A percentile compares a stretch with the other conserved stretches of the same genome.
phyloP scores from a whole-genome alignment of 1,139 yeast species.

The Yamadazyma sp. region DNA sequence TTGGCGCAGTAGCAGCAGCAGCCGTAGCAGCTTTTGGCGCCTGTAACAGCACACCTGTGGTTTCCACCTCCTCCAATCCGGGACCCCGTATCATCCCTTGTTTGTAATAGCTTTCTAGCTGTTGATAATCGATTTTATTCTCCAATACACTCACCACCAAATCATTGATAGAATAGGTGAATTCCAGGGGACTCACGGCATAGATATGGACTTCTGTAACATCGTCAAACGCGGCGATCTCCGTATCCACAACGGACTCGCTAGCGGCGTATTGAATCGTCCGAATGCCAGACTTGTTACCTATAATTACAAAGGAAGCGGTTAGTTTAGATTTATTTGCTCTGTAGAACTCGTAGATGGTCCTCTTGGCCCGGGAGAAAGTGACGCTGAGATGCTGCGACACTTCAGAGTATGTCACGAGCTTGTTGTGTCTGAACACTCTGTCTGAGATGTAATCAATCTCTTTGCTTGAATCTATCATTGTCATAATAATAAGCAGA shows the following conservation, averaged over 20 bases:
- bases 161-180: conserved; percentile 20
- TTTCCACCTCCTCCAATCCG: conserved; percentile 14
- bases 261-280: conserved; percentile 22
- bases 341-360: conserved; percentile 31
- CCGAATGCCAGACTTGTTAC: conserved; percentile 16
- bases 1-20: neutral
- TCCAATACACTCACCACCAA: conserved; percentile 32
- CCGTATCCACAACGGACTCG: conserved; percentile 20
- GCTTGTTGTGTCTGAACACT: conserved; percentile 19
- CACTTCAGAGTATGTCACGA: conserved; percentile 13
- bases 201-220: conserved; percentile 34
- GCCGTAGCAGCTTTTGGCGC: neutral
- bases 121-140: conserved; percentile 18
- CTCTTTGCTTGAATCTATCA: conserved; percentile 30
- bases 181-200: conserved; percentile 23
- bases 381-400: conserved; percentile 9
- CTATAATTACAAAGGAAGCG: conserved; percentile 38
- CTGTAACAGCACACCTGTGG: neutral
- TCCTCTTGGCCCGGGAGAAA: conserved; percentile 23
- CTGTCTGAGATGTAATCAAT: conserved; percentile 30
- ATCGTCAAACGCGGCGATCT: conserved; percentile 18
- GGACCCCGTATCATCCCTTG: conserved; percentile 41
- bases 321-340: conserved; percentile 30
- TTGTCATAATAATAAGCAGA: conserved; percentile 26
- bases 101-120: conserved; percentile 21